A percentile compares a stretch with the other conserved stretches of the same genome.
phyloP scores from a whole-genome alignment of 108 stramenopile genomes.

The Cyclostephanos invisitatus region DNA sequence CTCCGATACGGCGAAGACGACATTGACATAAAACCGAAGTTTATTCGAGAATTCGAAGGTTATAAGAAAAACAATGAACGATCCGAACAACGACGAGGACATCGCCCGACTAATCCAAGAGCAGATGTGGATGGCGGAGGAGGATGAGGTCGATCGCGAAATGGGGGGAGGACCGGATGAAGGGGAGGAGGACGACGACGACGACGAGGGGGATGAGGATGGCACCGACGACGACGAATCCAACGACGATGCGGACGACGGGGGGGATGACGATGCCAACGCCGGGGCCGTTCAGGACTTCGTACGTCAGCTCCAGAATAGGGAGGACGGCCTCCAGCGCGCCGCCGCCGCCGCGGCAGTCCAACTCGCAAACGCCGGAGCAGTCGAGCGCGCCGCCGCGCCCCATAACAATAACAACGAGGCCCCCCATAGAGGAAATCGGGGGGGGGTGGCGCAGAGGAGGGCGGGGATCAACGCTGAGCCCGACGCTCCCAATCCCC shows the following conservation, averaged over 20 bases:
- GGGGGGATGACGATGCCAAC: constrained; percentile 17
- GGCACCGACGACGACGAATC: constrained; percentile 19
- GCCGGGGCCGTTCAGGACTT: constrained; percentile 24
- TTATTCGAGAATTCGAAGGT: too few species aligned
- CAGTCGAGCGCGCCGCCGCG: constrained; percentile 15
- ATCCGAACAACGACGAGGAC: constrained; percentile 24
- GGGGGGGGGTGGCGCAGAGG: constrained; percentile 16
- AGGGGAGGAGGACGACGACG: constrained; percentile 32
- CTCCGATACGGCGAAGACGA: too few species aligned
- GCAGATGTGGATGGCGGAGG: constrained; percentile 47
- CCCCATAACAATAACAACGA: constrained; percentile 26
- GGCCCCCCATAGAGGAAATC: background rate
- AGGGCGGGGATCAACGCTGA: background rate
- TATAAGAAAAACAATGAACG: background rate
- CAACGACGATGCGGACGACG: background rate
- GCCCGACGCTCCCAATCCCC: background rate
- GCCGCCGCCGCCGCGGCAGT: too few species aligned
- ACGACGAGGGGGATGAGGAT: constrained; percentile 18
- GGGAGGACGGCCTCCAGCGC: constrained; percentile 10
- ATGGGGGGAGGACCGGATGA: constrained; percentile 17
- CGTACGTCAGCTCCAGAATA: constrained; percentile 33
- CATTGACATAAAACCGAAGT: too few species aligned
- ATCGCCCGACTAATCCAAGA: constrained; percentile 42
- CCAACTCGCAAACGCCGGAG: constrained; percentile 23
- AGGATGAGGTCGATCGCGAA: constrained; percentile 7